phyloP scores from a whole-genome alignment of 768 basidiomycete species.

The Serendipita sp. region DNA sequence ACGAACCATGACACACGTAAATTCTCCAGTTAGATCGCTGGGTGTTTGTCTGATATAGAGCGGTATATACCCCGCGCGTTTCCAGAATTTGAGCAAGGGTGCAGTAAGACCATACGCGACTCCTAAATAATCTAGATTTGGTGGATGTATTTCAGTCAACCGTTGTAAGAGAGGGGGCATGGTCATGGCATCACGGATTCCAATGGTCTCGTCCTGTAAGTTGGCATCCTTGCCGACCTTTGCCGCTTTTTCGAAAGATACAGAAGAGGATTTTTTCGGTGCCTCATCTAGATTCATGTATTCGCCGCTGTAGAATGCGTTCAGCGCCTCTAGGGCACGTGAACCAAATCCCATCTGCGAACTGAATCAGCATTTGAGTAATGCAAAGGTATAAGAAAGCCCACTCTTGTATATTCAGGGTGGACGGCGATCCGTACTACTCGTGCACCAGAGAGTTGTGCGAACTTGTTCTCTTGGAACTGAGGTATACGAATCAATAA shows the following conservation, averaged over 20 bases:
- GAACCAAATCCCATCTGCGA: slow-evolving; percentile 91
- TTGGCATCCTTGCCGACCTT: slow-evolving; percentile 24
- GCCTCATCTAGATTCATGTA: slow-evolving; percentile 74
- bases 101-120: slow-evolving; percentile 92
- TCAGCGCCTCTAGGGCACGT: slow-evolving; percentile 69
- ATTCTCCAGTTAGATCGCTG: slow-evolving; percentile 92
- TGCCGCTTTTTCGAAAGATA: not conserved
- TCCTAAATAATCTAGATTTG: slow-evolving; percentile 81
- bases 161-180: slow-evolving; percentile 93
- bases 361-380: not conserved
- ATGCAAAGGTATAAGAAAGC: slow-evolving; percentile 15
- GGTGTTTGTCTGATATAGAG: slow-evolving; percentile 85
- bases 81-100: slow-evolving; percentile 78
- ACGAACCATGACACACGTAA: slow-evolving; percentile 89
- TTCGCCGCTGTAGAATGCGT: slow-evolving; percentile 86
- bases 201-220: slow-evolving; percentile 64
- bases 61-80: slow-evolving; percentile 78
- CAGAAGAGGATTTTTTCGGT: slow-evolving; percentile 7
- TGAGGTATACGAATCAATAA: slow-evolving; percentile 22
- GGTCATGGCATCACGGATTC: slow-evolving; percentile 47
- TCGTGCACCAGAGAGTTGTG: slow-evolving; percentile 74
- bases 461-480: slow-evolving; percentile 93
- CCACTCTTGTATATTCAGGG: slow-evolving; percentile 81
- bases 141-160: slow-evolving; percentile 77
- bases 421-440: slow-evolving; percentile 89